Conservation (phyloP, 2,329 filamentous ascomycete species). For the Teratosphaeria pseudoeucalypti region DNA sequence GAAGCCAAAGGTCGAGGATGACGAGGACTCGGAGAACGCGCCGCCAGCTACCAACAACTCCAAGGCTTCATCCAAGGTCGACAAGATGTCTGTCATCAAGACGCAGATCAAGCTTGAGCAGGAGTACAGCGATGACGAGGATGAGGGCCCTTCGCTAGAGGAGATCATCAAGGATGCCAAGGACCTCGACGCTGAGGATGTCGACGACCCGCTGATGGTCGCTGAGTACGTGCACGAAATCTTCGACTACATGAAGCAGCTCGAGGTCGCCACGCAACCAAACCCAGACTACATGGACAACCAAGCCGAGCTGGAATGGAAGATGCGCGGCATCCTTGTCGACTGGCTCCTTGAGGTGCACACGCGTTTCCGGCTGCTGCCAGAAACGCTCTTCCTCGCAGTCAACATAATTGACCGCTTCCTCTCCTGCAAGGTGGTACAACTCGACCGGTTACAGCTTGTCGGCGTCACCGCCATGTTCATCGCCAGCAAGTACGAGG, state of each 20-base stretch:
- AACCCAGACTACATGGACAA: constrained; percentile 93
- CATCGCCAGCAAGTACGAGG: constrained; percentile 97
- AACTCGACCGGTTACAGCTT: constrained; percentile 88
- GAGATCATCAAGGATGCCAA: constrained; percentile 37
- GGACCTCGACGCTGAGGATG: constrained; percentile 73
- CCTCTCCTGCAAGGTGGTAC: constrained; percentile 87
- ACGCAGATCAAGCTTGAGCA: constrained; percentile 19
- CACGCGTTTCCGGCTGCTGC: constrained; percentile 87
- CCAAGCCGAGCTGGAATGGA: constrained; percentile 94
- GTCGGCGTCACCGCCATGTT: constrained; percentile 99
- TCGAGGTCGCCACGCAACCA: constrained; percentile 71
- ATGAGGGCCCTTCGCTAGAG: constrained; percentile 25
- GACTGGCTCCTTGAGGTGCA: constrained; percentile 99
- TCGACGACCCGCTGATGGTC: constrained; percentile 93
- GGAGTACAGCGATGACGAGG: constrained; percentile 24
- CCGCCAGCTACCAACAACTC: constrained; percentile 51
- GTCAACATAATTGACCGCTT: constrained; percentile 99
- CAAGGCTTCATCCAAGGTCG: constrained; percentile 30
- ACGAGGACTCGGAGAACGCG: constrained; percentile 50
- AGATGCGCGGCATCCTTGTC: constrained; percentile 91
- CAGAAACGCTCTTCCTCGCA: constrained; percentile 90
- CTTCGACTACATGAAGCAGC: constrained; percentile 84
- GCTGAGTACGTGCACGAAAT: constrained; percentile 96
- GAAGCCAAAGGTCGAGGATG: constrained; percentile 35
- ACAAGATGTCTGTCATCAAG: constrained; percentile 33